These are phyloP conservation scores for Stellera chamaejasme DNA, from an alignment of 345 rosid species.

Conservation along the genomic window DNA sequence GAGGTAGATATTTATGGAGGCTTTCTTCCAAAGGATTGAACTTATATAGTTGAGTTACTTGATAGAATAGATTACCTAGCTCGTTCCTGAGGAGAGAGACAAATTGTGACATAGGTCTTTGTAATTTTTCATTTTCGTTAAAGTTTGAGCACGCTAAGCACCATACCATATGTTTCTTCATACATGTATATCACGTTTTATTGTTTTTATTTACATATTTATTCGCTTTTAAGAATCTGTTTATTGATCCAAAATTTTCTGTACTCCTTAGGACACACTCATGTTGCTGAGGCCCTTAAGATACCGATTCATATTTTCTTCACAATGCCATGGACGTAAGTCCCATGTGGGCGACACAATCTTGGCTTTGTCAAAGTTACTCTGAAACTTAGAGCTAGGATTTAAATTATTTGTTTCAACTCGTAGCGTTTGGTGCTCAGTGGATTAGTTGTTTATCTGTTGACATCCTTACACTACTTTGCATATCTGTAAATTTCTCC, in stretches of 20 bases:
- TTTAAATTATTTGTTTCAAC: constrained; percentile 1
- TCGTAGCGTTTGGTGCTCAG: constrained; percentile 20
- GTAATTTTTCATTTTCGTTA: neutral
- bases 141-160: neutral
- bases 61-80: too few relatives aligned
- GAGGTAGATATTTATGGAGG: too few relatives aligned
- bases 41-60: too few relatives aligned
- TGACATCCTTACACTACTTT: constrained; percentile 9
- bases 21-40: too few relatives aligned
- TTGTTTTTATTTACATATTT: constrained; percentile 2
- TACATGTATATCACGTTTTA: neutral
- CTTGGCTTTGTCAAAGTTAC: constrained; percentile 20
- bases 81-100: too few relatives aligned
- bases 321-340: constrained; percentile 99
- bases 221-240: neutral
- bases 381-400: constrained; percentile 4
- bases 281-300: constrained; percentile 92
- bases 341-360: constrained; percentile 45
- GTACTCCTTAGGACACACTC: constrained; percentile 65
- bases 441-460: constrained; percentile 7
- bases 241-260: neutral
- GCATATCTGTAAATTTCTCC: neutral
- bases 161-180: neutral
- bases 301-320: constrained; percentile 92
- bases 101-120: neutral